phyloP scores from a whole-genome alignment of 768 basidiomycete species.

The Galerina sulciceps region DNA sequence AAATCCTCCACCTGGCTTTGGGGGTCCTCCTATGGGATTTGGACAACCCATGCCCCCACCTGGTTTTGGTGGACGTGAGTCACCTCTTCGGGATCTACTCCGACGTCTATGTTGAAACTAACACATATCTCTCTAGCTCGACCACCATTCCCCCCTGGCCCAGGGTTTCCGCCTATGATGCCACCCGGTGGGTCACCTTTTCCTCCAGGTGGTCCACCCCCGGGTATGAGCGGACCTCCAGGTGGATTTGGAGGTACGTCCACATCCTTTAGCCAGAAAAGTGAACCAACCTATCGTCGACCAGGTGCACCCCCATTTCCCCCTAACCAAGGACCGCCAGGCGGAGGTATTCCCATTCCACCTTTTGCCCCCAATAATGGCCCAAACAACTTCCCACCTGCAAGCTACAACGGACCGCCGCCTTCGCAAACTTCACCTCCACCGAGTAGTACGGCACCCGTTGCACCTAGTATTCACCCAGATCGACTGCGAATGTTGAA shows the following conservation, averaged over 20 bases:
- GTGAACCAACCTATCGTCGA: slow-evolving; percentile 5
- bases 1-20: slow-evolving; percentile 53
- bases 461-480: slow-evolving; percentile 77
- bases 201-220: slow-evolving; percentile 60
- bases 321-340: slow-evolving; percentile 47
- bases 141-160: slow-evolving; percentile 75
- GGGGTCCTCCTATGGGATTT: slow-evolving; percentile 52
- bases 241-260: slow-evolving; percentile 26
- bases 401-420: slow-evolving; percentile 38
- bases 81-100: slow-evolving; percentile 13
- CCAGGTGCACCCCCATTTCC: slow-evolving; percentile 56
- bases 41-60: slow-evolving; percentile 56
- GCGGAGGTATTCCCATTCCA: slow-evolving; percentile 43
- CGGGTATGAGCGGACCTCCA: slow-evolving; percentile 45
- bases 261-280: background rate
- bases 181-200: slow-evolving; percentile 69
- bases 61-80: slow-evolving; percentile 59
- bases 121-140: slow-evolving; percentile 43
- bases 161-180: slow-evolving; percentile 57
- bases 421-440: slow-evolving; percentile 33
- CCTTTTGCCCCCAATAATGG: slow-evolving; percentile 45
- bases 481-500: slow-evolving; percentile 85
- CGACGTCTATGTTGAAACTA: slow-evolving; percentile 6
- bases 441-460: slow-evolving; percentile 30
- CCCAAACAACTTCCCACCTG: slow-evolving; percentile 32